These are phyloP conservation scores for Saccharomyces jurei DNA, from an alignment of 805 yeast genomes.

Conservation along the genomic window DNA sequence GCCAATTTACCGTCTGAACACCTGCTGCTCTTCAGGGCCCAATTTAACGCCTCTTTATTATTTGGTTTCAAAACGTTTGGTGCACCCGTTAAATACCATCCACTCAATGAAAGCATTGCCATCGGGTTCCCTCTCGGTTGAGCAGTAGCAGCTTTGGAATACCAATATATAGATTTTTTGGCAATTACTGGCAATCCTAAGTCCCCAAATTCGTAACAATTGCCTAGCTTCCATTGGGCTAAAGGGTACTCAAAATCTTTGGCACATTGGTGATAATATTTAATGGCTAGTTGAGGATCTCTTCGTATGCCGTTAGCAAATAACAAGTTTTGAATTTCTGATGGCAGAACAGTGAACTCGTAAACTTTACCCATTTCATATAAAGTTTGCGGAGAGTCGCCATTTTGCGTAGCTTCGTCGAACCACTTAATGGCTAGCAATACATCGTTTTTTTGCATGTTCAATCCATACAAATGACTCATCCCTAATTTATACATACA, in stretches of 20 bases:
- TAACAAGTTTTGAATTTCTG: constrained; percentile 12
- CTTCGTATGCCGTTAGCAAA: constrained; percentile 11
- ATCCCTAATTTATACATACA: constrained; percentile 72
- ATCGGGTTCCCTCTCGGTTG: constrained; percentile 43
- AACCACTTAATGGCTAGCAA: constrained; percentile 42
- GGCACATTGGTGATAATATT: constrained; percentile 52
- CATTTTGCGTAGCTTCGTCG: constrained; percentile 36
- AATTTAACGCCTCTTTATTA: constrained; percentile 56
- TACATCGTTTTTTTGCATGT: constrained; percentile 20
- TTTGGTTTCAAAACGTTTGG: constrained; percentile 44
- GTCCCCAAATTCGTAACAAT: constrained; percentile 65
- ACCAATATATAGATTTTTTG: constrained; percentile 63
- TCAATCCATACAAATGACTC: constrained; percentile 46
- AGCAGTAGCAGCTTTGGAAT: constrained; percentile 48
- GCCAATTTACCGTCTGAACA: constrained; percentile 47
- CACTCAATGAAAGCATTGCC: constrained; percentile 64
- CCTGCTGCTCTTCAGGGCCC: constrained; percentile 50
- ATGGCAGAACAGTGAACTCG: constrained; percentile 37
- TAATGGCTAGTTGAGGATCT: constrained; percentile 38
- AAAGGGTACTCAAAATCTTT: constrained; percentile 49
- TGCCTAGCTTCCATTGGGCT: constrained; percentile 63
- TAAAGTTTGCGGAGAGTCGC: constrained; percentile 44
- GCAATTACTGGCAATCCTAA: constrained; percentile 46
- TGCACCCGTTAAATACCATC: constrained; percentile 72
- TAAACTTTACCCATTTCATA: constrained; percentile 50